phyloP scores from a whole-genome alignment of 768 basidiomycete genomes.

The Tephrocybe rancida region DNA sequence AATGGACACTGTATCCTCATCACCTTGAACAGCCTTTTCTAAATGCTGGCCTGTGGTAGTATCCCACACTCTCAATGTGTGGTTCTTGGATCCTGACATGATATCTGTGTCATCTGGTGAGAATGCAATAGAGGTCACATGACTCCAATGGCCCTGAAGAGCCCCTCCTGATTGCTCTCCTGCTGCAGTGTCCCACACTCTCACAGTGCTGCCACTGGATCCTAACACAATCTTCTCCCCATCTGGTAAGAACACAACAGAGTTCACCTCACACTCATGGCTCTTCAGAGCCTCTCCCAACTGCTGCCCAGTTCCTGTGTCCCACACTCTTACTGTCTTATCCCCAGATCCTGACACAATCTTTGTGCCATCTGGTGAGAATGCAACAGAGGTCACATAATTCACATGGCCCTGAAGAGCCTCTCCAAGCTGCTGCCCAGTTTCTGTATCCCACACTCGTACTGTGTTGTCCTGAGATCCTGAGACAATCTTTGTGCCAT shows the following conservation, averaged over 20 bases:
- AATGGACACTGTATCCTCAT: too few relatives aligned
- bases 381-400: conserved; percentile 7
- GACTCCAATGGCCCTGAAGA: conserved; percentile 11
- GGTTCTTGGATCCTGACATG: neutral
- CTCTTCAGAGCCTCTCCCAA: neutral
- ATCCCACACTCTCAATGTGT: too few relatives aligned
- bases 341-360: too few relatives aligned
- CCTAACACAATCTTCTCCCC: conserved; percentile 3
- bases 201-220: neutral
- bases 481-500: too few relatives aligned
- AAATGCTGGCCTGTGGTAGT: too few relatives aligned
- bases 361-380: too few relatives aligned
- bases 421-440: too few relatives aligned
- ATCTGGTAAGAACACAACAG: conserved; percentile 9
- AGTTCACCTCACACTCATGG: neutral
- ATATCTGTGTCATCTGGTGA: neutral
- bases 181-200: neutral
- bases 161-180: conserved; percentile 1
- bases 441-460: neutral
- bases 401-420: neutral
- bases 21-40: too few relatives aligned
- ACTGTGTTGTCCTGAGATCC: neutral
- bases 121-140: too few relatives aligned
- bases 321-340: too few relatives aligned
- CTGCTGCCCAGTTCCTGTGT: too few relatives aligned